A percentile compares a stretch with the other conserved stretches of the same genome.
Evolutionary conservation across 2,329 filamentous ascomycete species (phyloP).

Genomic region (Myriosclerotinia duriaeana): DNA sequence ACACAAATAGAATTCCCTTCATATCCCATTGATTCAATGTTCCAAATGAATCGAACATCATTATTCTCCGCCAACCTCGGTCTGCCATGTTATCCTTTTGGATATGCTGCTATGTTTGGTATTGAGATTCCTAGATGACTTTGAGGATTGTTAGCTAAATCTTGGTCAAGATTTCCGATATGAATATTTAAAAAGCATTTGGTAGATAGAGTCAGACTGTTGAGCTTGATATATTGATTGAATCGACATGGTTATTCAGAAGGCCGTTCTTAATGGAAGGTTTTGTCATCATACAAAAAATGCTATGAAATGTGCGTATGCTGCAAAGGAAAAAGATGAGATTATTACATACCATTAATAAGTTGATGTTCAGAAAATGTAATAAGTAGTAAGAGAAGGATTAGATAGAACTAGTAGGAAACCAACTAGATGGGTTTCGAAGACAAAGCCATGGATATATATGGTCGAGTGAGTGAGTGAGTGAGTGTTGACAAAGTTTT

Average conservation of each 20-base stretch:
- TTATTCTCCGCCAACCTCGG: neutral
- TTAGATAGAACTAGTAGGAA: neutral
- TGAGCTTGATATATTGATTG: slow-evolving; percentile 58
- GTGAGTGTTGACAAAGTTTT: neutral
- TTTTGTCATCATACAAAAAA: slow-evolving; percentile 53
- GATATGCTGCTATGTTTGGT: neutral
- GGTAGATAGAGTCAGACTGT: slow-evolving; percentile 53
- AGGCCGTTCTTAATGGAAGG: slow-evolving; percentile 63
- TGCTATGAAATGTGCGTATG: slow-evolving; percentile 16
- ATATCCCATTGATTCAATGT: neutral
- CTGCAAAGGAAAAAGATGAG: slow-evolving; percentile 7
- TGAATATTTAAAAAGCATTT: neutral
- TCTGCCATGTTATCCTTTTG: neutral
- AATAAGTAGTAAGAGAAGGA: neutral
- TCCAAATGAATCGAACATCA: neutral
- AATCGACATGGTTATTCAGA: slow-evolving; percentile 62
- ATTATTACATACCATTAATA: slow-evolving; percentile 12
- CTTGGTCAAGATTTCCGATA: neutral
- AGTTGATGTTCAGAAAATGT: neutral
- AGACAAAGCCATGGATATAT: neutral
- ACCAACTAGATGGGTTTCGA: neutral
- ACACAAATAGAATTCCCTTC: neutral
- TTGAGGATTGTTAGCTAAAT: slow-evolving; percentile 18
- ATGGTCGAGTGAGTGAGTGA: neutral
- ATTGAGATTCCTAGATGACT: neutral